These are phyloP conservation scores for Urochloa ruziziensis DNA, from an alignment of 176 grass and related monocot species.

Conservation along the genomic window DNA sequence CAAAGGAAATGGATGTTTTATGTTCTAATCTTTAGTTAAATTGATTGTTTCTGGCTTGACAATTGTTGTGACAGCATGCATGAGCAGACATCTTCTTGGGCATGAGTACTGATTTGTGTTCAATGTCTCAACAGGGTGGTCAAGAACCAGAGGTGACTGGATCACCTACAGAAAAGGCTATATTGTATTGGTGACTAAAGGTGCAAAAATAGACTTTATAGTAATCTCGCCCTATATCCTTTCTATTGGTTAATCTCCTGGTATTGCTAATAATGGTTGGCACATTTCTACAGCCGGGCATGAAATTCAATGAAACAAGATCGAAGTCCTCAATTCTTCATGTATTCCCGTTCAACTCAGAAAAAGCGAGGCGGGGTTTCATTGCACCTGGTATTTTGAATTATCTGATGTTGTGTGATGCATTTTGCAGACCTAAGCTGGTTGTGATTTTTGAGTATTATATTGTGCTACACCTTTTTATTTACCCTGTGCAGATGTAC, in stretches of 20 bases:
- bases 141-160: slow-evolving; percentile 82
- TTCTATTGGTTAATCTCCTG: not conserved
- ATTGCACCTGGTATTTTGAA: slow-evolving; percentile 70
- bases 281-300: slow-evolving; percentile 64
- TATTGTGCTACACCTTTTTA: not conserved
- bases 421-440: not conserved
- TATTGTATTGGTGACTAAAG: slow-evolving; percentile 85
- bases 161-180: slow-evolving; percentile 95
- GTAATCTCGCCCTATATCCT: slow-evolving; percentile 1
- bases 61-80: not conserved
- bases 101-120: slow-evolving; percentile 18
- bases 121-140: slow-evolving; percentile 43
- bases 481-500: not conserved
- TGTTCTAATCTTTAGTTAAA: too few species aligned
- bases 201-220: slow-evolving; percentile 37
- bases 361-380: slow-evolving; percentile 92
- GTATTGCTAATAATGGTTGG: slow-evolving; percentile 26
- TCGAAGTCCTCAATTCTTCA: slow-evolving; percentile 83
- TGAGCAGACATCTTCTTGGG: too few species aligned
- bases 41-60: not conserved
- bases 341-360: slow-evolving; percentile 88
- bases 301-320: slow-evolving; percentile 85
- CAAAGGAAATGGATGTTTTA: not conserved
- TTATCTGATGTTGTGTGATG: not conserved
- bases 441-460: not conserved